These are phyloP conservation scores for Entrophospora sp. DNA, from an alignment of 192 early-diverging fungal genomes.

Conservation along the genomic window DNA sequence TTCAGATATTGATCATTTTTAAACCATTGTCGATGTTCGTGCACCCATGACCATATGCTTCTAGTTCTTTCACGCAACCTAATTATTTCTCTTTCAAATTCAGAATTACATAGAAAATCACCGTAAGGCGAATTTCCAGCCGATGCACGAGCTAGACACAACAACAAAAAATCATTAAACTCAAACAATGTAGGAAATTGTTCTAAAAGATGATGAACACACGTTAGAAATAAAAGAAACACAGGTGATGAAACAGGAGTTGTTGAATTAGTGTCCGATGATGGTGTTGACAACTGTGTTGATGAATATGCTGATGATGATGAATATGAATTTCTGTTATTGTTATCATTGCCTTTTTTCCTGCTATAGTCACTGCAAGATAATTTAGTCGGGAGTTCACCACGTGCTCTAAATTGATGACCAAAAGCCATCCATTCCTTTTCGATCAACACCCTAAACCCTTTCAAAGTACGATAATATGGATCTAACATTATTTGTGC, in stretches of 20 bases:
- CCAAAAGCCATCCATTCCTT: constrained; percentile 37
- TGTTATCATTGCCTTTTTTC: no score
- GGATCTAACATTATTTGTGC: constrained; percentile 35
- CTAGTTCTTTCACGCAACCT: constrained; percentile 22
- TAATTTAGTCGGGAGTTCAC: constrained; percentile 14
- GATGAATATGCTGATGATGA: no score
- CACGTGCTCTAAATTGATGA: constrained; percentile 31
- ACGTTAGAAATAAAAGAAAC: constrained; percentile 35
- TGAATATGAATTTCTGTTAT: no score
- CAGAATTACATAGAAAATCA: constrained; percentile 35
- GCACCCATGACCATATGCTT: constrained; percentile 33
- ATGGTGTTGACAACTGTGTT: not conserved
- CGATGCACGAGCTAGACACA: constrained; percentile 28
- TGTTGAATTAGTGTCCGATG: constrained; percentile 4
- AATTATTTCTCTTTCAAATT: constrained; percentile 24
- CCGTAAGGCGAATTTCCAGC: constrained; percentile 33
- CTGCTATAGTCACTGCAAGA: no score
- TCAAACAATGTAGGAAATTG: constrained; percentile 32
- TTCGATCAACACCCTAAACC: constrained; percentile 32
- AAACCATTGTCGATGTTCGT: constrained; percentile 28
- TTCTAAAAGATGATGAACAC: constrained; percentile 31
- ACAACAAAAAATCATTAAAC: constrained; percentile 32
- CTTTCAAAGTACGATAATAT: constrained; percentile 31
- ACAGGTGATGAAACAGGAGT: constrained; percentile 27
- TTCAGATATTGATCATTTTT: constrained; percentile 25